Evolutionary conservation across 2,329 filamentous ascomycete genomes (phyloP).

Genomic region (Aspergillus chevalieri): DNA sequence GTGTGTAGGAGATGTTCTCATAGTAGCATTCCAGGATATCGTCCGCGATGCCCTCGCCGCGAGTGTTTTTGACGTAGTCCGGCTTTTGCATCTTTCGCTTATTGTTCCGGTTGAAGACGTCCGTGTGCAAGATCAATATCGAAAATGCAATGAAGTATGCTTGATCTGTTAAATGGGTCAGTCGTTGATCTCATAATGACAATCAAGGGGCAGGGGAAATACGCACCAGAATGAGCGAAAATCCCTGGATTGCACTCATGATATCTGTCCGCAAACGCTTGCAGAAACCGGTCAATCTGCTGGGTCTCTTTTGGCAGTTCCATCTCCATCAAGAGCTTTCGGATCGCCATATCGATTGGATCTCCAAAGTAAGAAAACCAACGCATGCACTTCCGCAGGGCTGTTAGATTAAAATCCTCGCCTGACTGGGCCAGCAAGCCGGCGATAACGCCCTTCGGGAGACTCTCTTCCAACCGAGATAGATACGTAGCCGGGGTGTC

Average conservation of each 20-base stretch:
- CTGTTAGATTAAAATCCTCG: slow-evolving; percentile 75
- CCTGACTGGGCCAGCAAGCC: slow-evolving; percentile 78
- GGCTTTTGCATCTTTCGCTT: slow-evolving; percentile 97
- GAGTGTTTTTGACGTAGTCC: slow-evolving; percentile 93
- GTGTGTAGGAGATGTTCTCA: slow-evolving; percentile 96
- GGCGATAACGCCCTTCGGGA: slow-evolving; percentile 76
- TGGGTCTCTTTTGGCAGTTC: slow-evolving; percentile 96
- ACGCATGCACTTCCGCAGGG: slow-evolving; percentile 90
- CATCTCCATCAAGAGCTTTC: slow-evolving; percentile 93
- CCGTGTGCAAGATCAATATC: slow-evolving; percentile 89
- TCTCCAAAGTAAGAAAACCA: slow-evolving; percentile 93
- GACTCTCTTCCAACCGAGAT: slow-evolving; percentile 69
- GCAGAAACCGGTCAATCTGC: slow-evolving; percentile 90
- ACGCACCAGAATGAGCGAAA: slow-evolving; percentile 64
- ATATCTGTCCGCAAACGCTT: slow-evolving; percentile 92
- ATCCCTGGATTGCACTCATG: slow-evolving; percentile 98
- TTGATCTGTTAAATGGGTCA: slow-evolving; percentile 56
- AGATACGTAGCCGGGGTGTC: slow-evolving; percentile 90
- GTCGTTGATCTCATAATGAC: neutral
- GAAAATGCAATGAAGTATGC: slow-evolving; percentile 99
- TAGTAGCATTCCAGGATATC: slow-evolving; percentile 95
- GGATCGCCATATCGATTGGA: slow-evolving; percentile 94
- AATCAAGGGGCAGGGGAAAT: neutral
- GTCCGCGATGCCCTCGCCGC: slow-evolving; percentile 83
- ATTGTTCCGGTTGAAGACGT: slow-evolving; percentile 99